A percentile compares a stretch with the other conserved stretches of the same genome.
Conservation (phyloP, 345 rosid species). For the Syzygium aqueum region DNA sequence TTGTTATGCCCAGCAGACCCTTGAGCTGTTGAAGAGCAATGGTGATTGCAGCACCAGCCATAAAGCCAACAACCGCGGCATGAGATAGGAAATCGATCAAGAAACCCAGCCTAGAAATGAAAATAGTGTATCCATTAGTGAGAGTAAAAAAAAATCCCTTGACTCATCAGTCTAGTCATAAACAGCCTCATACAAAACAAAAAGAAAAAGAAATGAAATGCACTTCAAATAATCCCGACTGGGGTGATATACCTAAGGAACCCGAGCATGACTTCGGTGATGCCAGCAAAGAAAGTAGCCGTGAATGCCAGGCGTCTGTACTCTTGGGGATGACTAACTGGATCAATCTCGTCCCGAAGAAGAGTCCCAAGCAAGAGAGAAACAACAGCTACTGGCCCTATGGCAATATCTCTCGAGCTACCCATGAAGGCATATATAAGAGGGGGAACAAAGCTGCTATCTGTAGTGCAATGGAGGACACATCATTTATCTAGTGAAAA, state of each 20-base stretch:
- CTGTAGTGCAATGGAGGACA: constrained; percentile 5
- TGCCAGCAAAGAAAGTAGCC: constrained; percentile 36
- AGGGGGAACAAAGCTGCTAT: constrained; percentile 52
- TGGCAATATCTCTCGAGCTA: constrained; percentile 38
- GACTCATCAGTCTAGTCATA: not conserved
- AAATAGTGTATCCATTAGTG: not conserved
- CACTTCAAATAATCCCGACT: not conserved
- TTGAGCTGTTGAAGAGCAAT: constrained; percentile 38
- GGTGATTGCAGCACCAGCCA: constrained; percentile 39
- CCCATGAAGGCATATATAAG: constrained; percentile 42
- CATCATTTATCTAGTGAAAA: not conserved
- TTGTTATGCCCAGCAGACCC: constrained; percentile 23
- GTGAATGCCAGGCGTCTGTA: constrained; percentile 31
- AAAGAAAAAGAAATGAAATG: not conserved
- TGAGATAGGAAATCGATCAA: constrained; percentile 38
- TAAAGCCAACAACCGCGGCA: constrained; percentile 37
- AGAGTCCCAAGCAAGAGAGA: constrained; percentile 37
- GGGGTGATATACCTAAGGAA: constrained; percentile 23
- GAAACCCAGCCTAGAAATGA: constrained; percentile 23
- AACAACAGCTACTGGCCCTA: constrained; percentile 40
- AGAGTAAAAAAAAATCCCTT: not conserved
- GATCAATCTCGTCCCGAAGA: constrained; percentile 18
- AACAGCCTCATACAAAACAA: not conserved
- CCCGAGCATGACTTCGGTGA: constrained; percentile 33
- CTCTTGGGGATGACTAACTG: constrained; percentile 3